A percentile compares a stretch with the other conserved stretches of the same genome.
Conservation (phyloP, 176 grass and related monocot species). For the Zea luxurians region DNA sequence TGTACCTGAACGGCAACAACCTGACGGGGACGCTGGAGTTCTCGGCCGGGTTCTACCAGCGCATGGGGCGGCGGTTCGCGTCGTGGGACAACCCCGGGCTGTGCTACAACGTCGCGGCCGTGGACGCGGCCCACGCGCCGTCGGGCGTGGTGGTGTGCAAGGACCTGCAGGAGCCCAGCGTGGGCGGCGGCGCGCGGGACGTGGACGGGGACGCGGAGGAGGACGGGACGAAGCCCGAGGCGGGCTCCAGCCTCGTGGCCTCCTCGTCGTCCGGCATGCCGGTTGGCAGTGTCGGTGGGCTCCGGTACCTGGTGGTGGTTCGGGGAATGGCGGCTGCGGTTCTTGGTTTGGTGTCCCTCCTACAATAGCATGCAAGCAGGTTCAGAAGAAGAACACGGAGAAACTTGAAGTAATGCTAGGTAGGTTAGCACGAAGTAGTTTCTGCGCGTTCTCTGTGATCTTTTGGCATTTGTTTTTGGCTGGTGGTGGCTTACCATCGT, state of each 20-base stretch:
- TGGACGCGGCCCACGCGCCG: constrained; percentile 30
- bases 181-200: neutral
- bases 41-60: constrained; percentile 63
- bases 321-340: constrained; percentile 28
- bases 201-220: neutral
- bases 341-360: constrained; percentile 13
- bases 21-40: constrained; percentile 70
- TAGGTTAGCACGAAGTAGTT: constrained; percentile 20
- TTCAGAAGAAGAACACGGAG: neutral
- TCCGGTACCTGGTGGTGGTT: constrained; percentile 42
- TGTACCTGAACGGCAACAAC: constrained; percentile 94
- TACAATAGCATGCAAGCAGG: constrained; percentile 36
- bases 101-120: constrained; percentile 48
- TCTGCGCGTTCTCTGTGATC: constrained; percentile 9
- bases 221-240: constrained; percentile 40
- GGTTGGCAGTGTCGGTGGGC: neutral
- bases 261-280: constrained; percentile 36
- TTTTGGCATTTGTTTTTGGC: constrained; percentile 34
- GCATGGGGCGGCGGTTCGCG: constrained; percentile 78
- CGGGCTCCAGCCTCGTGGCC: constrained; percentile 48
- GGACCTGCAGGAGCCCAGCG: constrained; percentile 30
- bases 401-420: constrained; percentile 27
- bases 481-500: constrained; percentile 2
- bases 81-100: constrained; percentile 86
- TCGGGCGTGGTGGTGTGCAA: constrained; percentile 54